Evolutionary conservation across 495 filamentous ascomycete species (phyloP).

Genomic region (Peziza echinospora): DNA sequence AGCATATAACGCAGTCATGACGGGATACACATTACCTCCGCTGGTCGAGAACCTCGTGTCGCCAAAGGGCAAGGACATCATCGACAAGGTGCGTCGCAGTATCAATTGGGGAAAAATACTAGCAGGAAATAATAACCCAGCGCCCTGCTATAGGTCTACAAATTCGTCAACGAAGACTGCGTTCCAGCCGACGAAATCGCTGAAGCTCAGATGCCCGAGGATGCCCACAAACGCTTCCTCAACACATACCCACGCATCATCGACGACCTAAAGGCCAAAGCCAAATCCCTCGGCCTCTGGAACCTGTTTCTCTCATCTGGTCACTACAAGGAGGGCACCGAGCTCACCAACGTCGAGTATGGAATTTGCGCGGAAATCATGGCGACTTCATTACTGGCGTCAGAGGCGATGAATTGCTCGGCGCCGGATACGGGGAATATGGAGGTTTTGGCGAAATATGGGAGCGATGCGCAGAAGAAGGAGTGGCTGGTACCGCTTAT

Average conservation of each 20-base stretch:
- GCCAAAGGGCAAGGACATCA: constrained; percentile 13
- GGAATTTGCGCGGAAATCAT: constrained; percentile 81
- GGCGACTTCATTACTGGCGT: constrained; percentile 55
- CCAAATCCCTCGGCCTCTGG: constrained; percentile 73
- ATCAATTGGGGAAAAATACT: neutral
- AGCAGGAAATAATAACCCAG: neutral
- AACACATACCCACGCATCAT: constrained; percentile 54
- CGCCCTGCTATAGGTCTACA: constrained; percentile 46
- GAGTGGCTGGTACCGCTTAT: constrained; percentile 67
- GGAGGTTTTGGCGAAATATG: constrained; percentile 89
- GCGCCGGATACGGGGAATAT: constrained; percentile 91
- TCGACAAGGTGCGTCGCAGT: constrained; percentile 9
- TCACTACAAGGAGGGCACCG: constrained; percentile 85
- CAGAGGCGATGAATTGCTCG: constrained; percentile 77
- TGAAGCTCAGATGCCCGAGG: constrained; percentile 10
- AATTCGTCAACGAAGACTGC: constrained; percentile 89
- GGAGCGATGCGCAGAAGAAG: constrained; percentile 70
- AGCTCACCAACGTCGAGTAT: constrained; percentile 79
- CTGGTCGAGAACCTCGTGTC: constrained; percentile 16
- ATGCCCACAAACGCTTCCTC: constrained; percentile 16
- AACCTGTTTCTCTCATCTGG: constrained; percentile 93
- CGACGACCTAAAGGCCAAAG: constrained; percentile 71
- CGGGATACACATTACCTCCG: constrained; percentile 10
- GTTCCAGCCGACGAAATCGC: constrained; percentile 18
- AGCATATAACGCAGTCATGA: no score